Percentiles rank a stretch among this genome's conserved stretches.
Evolutionary conservation across 2,329 filamentous ascomycete genomes (phyloP).

Genomic region (Pseudogymnoascus sp.): DNA sequence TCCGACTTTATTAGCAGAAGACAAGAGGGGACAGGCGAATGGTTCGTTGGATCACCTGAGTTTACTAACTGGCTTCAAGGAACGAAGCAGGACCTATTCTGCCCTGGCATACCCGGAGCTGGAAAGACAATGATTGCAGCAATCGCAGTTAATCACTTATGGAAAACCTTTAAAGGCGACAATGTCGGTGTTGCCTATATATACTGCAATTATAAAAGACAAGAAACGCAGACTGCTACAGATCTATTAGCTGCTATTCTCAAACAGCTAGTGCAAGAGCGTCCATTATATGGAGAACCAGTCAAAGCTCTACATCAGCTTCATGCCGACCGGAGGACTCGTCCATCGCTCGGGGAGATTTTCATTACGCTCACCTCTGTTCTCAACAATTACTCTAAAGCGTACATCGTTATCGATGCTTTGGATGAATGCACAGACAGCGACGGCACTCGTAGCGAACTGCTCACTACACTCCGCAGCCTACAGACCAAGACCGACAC

Average conservation of each 20-base stretch:
- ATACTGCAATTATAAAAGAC: conserved; percentile 30
- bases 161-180: background rate
- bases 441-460: background rate
- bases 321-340: background rate
- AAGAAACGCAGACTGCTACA: conserved; percentile 21
- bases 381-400: conserved; percentile 13
- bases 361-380: conserved; percentile 14
- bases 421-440: conserved; percentile 16
- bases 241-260: conserved; percentile 21
- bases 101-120: conserved; percentile 10
- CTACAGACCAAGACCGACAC: background rate
- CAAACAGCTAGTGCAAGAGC: conserved; percentile 22
- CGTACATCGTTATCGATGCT: conserved; percentile 18
- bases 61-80: conserved; percentile 10
- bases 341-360: conserved; percentile 12
- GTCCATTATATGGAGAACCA: background rate
- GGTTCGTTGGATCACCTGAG: conserved; percentile 13
- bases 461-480: background rate
- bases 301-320: background rate
- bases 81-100: conserved; percentile 10
- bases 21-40: conserved; percentile 25
- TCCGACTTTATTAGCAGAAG: conserved; percentile 30
- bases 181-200: conserved; percentile 29
- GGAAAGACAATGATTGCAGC: background rate
- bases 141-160: background rate